These are phyloP conservation scores for Penicillium sp. DNA, from an alignment of 2,329 filamentous ascomycete species.

Conservation along the genomic window DNA sequence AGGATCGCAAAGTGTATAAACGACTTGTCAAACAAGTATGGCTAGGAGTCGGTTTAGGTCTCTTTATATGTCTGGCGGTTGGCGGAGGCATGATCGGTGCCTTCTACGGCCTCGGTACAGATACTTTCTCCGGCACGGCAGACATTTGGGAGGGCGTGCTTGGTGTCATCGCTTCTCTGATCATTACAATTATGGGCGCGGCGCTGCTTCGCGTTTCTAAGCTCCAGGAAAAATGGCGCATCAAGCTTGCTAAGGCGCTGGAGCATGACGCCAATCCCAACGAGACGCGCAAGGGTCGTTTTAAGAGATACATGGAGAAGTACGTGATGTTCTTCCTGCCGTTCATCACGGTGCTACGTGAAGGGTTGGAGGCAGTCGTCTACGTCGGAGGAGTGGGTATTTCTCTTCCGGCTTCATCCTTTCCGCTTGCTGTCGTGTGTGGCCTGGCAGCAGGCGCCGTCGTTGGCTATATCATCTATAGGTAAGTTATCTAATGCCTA, in stretches of 20 bases:
- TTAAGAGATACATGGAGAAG: constrained; percentile 65
- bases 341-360: constrained; percentile 80
- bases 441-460: constrained; percentile 63
- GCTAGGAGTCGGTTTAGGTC: constrained; percentile 55
- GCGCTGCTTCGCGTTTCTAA: constrained; percentile 76
- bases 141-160: constrained; percentile 79
- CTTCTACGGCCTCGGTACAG: constrained; percentile 64
- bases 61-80: constrained; percentile 61
- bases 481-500: constrained; percentile 46
- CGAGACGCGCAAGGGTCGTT: constrained; percentile 38
- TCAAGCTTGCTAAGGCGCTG: constrained; percentile 69
- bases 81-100: constrained; percentile 65
- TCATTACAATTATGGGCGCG: constrained; percentile 77
- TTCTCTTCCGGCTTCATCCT: constrained; percentile 69
- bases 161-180: constrained; percentile 65
- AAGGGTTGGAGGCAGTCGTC: constrained; percentile 79
- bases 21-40: constrained; percentile 55
- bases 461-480: constrained; percentile 72
- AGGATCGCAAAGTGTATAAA: constrained; percentile 61
- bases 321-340: constrained; percentile 83
- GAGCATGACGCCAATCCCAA: constrained; percentile 38
- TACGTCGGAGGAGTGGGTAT: constrained; percentile 84
- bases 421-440: constrained; percentile 70
- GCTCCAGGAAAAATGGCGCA: constrained; percentile 78
- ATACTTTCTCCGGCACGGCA: constrained; percentile 64